A percentile compares a stretch with the other conserved stretches of the same genome.
Evolutionary conservation across 345 rosid species (phyloP).

Genomic region (Brassica napus): Da-Ae NC_063444.1:47761501-47762000

Average conservation of each 20-base stretch:
- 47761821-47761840: too few species aligned
- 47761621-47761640: slow-evolving; percentile 7
- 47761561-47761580: background rate
- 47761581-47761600: background rate
- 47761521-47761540: background rate
- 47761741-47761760: background rate
- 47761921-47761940: background rate
- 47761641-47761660: background rate
- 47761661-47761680: background rate
- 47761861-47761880: too few species aligned
- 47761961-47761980: background rate
- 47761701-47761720: background rate
- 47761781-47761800: background rate
- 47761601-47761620: background rate
- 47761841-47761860: too few species aligned
- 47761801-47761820: background rate
- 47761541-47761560: slow-evolving; percentile 8
- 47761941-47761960: background rate
- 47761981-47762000: background rate
- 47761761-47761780: background rate
- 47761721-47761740: background rate
- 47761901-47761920: background rate
- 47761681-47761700: background rate
- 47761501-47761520: slow-evolving; percentile 18
- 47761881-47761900: background rate